Evolutionary conservation across 768 basidiomycete species (phyloP).

Genomic region (Guyanaporus albipodus): DNA sequence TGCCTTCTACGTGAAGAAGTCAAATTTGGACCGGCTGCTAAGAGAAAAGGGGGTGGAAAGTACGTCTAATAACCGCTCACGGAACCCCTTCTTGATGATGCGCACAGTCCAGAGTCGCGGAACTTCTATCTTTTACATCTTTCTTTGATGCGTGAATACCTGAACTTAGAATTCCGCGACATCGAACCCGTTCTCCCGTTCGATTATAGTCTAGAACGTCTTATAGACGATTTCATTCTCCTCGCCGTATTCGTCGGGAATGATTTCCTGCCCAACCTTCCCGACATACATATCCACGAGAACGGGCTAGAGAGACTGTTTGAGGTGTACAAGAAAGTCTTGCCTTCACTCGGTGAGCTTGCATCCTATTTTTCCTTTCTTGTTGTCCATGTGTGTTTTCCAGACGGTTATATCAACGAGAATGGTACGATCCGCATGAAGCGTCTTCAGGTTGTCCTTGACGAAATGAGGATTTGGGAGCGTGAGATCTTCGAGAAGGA

Average conservation of each 20-base stretch:
- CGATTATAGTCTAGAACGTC: constrained; percentile 82
- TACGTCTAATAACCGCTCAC: constrained; percentile 21
- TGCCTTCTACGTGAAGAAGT: constrained; percentile 97
- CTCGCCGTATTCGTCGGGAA: constrained; percentile 97
- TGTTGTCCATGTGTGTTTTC: not conserved
- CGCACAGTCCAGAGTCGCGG: constrained; percentile 58
- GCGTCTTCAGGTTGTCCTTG: constrained; percentile 79
- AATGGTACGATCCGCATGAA: constrained; percentile 74
- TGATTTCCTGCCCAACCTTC: constrained; percentile 94
- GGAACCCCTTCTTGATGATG: constrained; percentile 6
- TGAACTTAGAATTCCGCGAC: constrained; percentile 89
- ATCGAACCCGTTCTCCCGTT: constrained; percentile 68
- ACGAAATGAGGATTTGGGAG: constrained; percentile 89
- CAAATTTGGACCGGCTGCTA: constrained; percentile 83
- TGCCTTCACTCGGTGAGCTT: constrained; percentile 66
- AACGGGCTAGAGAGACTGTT: constrained; percentile 92
- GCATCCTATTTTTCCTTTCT: not conserved
- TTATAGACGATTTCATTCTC: constrained; percentile 98
- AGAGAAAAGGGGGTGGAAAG: constrained; percentile 65
- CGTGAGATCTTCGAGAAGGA: constrained; percentile 89
- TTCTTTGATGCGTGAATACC: constrained; percentile 92
- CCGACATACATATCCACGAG: constrained; percentile 96
- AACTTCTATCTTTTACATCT: constrained; percentile 96
- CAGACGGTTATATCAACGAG: constrained; percentile 94
- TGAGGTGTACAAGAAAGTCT: constrained; percentile 89